A percentile compares a stretch with the other conserved stretches of the same genome.
Conservation (phyloP, 2,329 filamentous ascomycete genomes). For the Diaporthe ampelina region DNA sequence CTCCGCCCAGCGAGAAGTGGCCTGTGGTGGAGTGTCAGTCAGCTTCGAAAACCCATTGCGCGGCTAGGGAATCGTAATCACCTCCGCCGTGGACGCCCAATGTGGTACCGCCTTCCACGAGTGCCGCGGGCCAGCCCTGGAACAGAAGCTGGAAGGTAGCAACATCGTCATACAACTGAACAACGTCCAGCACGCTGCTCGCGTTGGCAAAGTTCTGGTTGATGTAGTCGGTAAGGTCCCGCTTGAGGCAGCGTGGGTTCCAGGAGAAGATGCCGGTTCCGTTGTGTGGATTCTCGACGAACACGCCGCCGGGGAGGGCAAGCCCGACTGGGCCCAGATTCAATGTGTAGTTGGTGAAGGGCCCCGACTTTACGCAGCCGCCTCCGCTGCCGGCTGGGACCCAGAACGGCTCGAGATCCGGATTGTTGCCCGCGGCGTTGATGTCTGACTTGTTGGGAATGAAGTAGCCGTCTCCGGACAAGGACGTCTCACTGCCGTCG, state of each 20-base stretch:
- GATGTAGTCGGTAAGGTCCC: slow-evolving; percentile 48
- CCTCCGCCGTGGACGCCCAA: slow-evolving; percentile 11
- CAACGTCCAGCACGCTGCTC: neutral
- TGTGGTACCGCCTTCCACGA: neutral
- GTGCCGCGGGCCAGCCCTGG: slow-evolving; percentile 39
- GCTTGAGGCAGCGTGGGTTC: slow-evolving; percentile 57
- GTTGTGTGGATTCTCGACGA: slow-evolving; percentile 45
- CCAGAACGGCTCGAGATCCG: slow-evolving; percentile 44
- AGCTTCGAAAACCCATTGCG: neutral
- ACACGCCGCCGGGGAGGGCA: slow-evolving; percentile 45
- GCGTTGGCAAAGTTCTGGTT: slow-evolving; percentile 30
- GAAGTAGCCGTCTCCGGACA: slow-evolving; percentile 59
- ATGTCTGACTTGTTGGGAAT: slow-evolving; percentile 51
- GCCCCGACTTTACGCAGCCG: slow-evolving; percentile 64
- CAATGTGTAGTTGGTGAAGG: slow-evolving; percentile 56
- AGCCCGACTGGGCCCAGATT: slow-evolving; percentile 53
- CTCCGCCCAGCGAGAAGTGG: neutral
- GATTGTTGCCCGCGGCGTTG: neutral
- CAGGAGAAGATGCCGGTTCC: slow-evolving; percentile 48
- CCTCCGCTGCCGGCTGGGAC: slow-evolving; percentile 62
- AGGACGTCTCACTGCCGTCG: slow-evolving; percentile 54
- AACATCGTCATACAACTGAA: slow-evolving; percentile 20
- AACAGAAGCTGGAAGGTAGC: slow-evolving; percentile 55
- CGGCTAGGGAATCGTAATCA: neutral
- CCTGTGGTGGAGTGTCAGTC: neutral